phyloP scores from a whole-genome alignment of 257 asterid genomes.

The Salvia splendens region DNA sequence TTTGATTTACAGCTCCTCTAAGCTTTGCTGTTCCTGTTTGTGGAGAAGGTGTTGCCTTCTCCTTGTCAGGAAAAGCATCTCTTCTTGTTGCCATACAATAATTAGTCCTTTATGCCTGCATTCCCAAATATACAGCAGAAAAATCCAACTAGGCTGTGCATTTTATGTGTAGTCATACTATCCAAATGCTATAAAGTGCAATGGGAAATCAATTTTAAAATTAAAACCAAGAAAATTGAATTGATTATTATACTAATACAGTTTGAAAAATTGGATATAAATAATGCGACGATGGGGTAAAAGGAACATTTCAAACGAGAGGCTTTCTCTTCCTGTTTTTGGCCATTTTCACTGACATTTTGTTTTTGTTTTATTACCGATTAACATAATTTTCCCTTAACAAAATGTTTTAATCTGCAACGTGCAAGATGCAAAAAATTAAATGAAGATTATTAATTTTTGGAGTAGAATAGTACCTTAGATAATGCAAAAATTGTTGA shows the following conservation, averaged over 20 bases:
- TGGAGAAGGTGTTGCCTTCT: slow-evolving; percentile 45
- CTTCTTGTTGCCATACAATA: slow-evolving; percentile 65
- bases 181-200: background rate
- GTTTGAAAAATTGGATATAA: too few relatives aligned
- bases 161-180: too few relatives aligned
- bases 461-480: slow-evolving; percentile 29
- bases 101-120: slow-evolving; percentile 24
- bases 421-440: too few relatives aligned
- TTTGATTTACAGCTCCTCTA: slow-evolving; percentile 35
- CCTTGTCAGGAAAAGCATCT: slow-evolving; percentile 47
- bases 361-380: too few relatives aligned
- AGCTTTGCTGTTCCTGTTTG: slow-evolving; percentile 27
- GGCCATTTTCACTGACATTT: background rate
- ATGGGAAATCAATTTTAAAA: background rate
- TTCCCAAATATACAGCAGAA: too few relatives aligned
- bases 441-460: too few relatives aligned
- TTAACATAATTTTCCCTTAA: too few relatives aligned
- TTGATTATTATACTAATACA: too few relatives aligned
- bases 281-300: too few relatives aligned
- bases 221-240: background rate
- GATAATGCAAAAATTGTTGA: slow-evolving; percentile 28
- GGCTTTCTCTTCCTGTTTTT: background rate
- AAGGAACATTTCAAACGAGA: too few relatives aligned
- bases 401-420: background rate
- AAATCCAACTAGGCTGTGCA: too few relatives aligned